Evolutionary conservation across 805 yeast genomes (phyloP), one percentile per base, ranked within the genome.

Genomic region (Wickerhamiella vanderwaltii): DNA sequence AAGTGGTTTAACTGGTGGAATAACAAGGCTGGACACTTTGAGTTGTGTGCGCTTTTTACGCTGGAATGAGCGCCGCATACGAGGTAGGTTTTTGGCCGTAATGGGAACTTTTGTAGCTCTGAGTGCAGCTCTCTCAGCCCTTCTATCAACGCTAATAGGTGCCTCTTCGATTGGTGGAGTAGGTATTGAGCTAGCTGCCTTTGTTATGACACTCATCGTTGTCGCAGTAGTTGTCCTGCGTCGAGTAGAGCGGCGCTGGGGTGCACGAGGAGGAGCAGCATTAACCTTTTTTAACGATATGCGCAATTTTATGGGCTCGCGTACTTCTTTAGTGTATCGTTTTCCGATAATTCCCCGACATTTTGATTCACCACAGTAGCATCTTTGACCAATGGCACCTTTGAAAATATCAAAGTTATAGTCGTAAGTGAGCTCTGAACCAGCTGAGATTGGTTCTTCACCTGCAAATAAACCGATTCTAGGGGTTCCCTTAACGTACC

Each of bases 381-480:
- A 70, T 9, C 54, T 54, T 49, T 67, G 71, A 34, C 67, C 69
- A 42, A 56, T 58, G 2, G 70, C 62, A 12, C 67, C 64, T 9
- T 61, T 62, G 45, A 66, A 64, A 57, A 67, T 60, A 41, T 66
- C 68, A 41, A 68, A 68, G 45, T 69, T 69, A 46, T 71, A 70
- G 51, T 70, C 72, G 47, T 68, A 68, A 4, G 69, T 65, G 22
- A 70, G 52, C 46, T 71, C 75, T 9, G 63, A 64, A 23, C 71
- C 72, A 5, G 59, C 52, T 1, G 45, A 34, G 5, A 70, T 64
- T 1, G 54, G 54, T 12, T 54, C 49, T n/a, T 56, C 53, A 4
- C 61, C 63, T 11, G 72, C 71, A 50, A 68, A 69, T 12, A 70
- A 50, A 0, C 72, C 73, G 43, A 69, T 62, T 30, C 68, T 53